phyloP scores from a whole-genome alignment of 1,284 basidiomycete species.

The Lentinula novae-zelandiae region DNA sequence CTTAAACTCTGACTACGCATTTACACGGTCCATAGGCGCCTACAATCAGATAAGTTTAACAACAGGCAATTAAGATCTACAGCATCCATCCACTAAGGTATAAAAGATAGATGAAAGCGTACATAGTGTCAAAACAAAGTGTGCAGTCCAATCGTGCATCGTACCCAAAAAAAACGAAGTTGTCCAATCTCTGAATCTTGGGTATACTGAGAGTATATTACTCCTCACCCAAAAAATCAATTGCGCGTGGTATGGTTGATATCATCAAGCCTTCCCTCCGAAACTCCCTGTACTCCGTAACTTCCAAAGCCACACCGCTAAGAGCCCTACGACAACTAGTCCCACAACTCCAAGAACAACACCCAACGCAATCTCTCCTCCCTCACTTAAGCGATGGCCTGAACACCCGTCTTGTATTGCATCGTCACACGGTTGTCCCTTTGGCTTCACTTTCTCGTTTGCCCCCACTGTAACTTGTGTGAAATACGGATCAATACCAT shows the following conservation, averaged over 20 bases:
- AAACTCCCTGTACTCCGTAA: background rate
- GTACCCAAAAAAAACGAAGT: background rate
- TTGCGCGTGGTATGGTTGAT: background rate
- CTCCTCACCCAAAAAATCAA: no score
- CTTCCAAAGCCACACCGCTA: constrained; percentile 39
- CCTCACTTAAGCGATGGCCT: constrained; percentile 46
- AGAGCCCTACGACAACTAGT: constrained; percentile 45
- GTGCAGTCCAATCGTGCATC: background rate
- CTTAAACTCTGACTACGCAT: no score
- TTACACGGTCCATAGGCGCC: no score
- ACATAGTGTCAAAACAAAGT: background rate
- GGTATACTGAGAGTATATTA: background rate
- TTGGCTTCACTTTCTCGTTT: constrained; percentile 60
- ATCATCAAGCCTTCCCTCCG: background rate
- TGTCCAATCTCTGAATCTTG: background rate
- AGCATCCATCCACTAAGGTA: no score
- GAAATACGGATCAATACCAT: constrained; percentile 76
- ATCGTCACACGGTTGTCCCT: constrained; percentile 72
- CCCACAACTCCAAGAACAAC: constrained; percentile 63
- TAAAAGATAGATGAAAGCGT: background rate
- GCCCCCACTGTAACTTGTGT: constrained; percentile 64
- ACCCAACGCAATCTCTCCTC: constrained; percentile 70
- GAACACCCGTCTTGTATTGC: constrained; percentile 56
- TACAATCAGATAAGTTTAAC: no score
- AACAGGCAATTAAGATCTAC: no score